Evolutionary conservation across 306 rosid species (phyloP).

Genomic region (Morella rubra): DNA sequence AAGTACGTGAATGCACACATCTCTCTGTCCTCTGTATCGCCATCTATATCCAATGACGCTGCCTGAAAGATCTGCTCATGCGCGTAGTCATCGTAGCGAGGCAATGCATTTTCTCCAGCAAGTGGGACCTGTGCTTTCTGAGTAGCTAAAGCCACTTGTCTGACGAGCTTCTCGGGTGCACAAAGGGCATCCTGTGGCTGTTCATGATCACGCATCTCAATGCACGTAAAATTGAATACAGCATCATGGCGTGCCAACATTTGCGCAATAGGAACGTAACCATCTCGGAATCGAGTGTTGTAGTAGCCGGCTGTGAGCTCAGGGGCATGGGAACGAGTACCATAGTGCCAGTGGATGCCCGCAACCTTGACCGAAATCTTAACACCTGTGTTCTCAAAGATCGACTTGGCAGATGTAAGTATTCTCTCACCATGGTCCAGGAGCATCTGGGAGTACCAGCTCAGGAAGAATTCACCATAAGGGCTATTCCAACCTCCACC

Average conservation of each 20-base stretch:
- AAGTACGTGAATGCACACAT: conserved; percentile 94
- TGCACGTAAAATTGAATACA: conserved; percentile 87
- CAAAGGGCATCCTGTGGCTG: conserved; percentile 92
- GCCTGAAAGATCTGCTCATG: conserved; percentile 72
- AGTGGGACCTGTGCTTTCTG: conserved; percentile 66
- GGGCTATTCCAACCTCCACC: conserved; percentile 79
- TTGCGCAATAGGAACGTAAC: conserved; percentile 86
- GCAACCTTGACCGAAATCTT: conserved; percentile 89
- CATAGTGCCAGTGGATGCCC: conserved; percentile 98
- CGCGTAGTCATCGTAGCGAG: conserved; percentile 64
- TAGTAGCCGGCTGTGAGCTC: conserved; percentile 98
- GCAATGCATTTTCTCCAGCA: conserved; percentile 91
- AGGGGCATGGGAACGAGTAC: conserved; percentile 92
- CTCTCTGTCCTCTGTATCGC: conserved; percentile 32
- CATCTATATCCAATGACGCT: conserved; percentile 52
- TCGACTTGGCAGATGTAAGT: conserved; percentile 61
- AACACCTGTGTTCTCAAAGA: conserved; percentile 51
- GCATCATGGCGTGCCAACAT: conserved; percentile 95
- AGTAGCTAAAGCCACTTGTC: conserved; percentile 80
- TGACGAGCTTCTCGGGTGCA: conserved; percentile 83
- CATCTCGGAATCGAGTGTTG: conserved; percentile 78
- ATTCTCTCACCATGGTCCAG: conserved; percentile 89
- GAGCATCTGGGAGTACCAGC: conserved; percentile 90
- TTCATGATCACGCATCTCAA: conserved; percentile 92
- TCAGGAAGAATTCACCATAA: conserved; percentile 84